Percentiles rank a stretch among this genome's conserved stretches.
Conservation (phyloP, 2,329 filamentous ascomycete genomes). For the Xylaria multiplex region DNA sequence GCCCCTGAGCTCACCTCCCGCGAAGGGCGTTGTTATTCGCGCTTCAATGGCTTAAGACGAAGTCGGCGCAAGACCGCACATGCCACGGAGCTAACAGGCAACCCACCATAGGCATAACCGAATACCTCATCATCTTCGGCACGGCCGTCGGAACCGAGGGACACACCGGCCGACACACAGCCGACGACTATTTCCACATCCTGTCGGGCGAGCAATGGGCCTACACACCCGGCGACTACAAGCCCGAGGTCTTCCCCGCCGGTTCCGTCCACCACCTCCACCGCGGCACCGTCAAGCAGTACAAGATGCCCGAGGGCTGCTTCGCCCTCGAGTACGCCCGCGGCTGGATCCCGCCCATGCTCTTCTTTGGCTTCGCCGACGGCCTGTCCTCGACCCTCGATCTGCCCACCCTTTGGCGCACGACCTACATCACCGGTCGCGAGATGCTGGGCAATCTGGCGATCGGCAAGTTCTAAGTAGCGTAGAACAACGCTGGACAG, state of each 20-base stretch:
- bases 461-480: conserved; percentile 72
- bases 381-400: conserved; percentile 83
- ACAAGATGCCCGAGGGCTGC: conserved; percentile 79
- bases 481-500: not conserved
- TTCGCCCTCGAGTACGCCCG: conserved; percentile 86
- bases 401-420: conserved; percentile 84
- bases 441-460: conserved; percentile 81
- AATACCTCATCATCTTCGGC: conserved; percentile 91
- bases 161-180: conserved; percentile 87
- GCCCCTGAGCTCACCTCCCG: not conserved
- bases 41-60: not conserved
- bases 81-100: conserved; percentile 3
- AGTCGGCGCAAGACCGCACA: not conserved
- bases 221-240: conserved; percentile 74
- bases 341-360: conserved; percentile 93
- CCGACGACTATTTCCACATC: conserved; percentile 96
- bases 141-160: conserved; percentile 86
- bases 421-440: conserved; percentile 75
- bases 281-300: conserved; percentile 81
- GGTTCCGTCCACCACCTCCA: conserved; percentile 77
- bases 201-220: conserved; percentile 80
- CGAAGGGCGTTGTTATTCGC: not conserved
- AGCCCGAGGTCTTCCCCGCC: conserved; percentile 74
- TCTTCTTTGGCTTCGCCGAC: conserved; percentile 89
- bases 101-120: conserved; percentile 70